Evolutionary conservation across 108 stramenopile genomes (phyloP).

Genomic region (Conticribra guillardii): DNA sequence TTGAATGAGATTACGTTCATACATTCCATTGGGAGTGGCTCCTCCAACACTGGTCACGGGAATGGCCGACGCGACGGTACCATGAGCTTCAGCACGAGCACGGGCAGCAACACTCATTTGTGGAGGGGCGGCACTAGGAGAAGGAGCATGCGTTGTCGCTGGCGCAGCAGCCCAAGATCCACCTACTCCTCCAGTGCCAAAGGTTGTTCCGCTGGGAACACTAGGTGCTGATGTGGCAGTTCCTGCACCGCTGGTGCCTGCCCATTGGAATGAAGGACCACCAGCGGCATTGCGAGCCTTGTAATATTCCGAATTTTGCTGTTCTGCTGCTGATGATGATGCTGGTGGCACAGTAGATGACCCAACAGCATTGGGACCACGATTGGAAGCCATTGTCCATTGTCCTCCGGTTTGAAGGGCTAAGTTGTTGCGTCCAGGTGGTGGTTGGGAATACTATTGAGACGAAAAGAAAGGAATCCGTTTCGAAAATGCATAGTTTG

Average conservation of each 20-base stretch:
- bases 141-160: constrained; percentile 7
- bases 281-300: constrained; percentile 60
- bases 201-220: not conserved
- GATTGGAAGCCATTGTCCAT: constrained; percentile 92
- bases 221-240: constrained; percentile 20
- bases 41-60: not conserved
- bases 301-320: constrained; percentile 70
- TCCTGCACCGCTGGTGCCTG: constrained; percentile 60
- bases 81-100: constrained; percentile 28
- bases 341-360: not conserved
- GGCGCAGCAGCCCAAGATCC: constrained; percentile 48
- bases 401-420: constrained; percentile 78
- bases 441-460: constrained; percentile 25
- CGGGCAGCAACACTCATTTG: constrained; percentile 34
- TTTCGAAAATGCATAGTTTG: too few relatives aligned
- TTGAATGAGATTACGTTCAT: constrained; percentile 89
- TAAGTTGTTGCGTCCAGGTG: constrained; percentile 76
- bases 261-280: constrained; percentile 63
- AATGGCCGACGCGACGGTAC: constrained; percentile 3
- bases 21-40: constrained; percentile 59
- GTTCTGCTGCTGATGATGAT: constrained; percentile 29
- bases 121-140: constrained; percentile 16
- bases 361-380: constrained; percentile 73
- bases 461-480: too few relatives aligned
- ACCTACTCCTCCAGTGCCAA: constrained; percentile 35